A percentile compares a stretch with the other conserved stretches of the same genome.
These are phyloP conservation scores for Thielaviopsis punctulata DNA, from an alignment of 2,329 filamentous ascomycete genomes.

Conservation along the genomic window DNA sequence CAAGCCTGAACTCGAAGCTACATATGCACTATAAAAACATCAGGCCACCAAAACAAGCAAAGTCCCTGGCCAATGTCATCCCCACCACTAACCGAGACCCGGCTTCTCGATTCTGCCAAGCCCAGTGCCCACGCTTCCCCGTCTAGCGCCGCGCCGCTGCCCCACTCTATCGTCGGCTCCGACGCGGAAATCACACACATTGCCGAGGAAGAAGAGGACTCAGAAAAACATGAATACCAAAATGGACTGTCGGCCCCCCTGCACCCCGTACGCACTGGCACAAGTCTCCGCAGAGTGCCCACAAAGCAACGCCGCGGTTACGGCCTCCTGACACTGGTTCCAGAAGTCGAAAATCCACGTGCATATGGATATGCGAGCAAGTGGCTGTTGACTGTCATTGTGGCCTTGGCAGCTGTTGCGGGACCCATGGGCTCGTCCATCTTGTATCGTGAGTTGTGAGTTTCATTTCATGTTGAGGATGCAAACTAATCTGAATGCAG, in stretches of 20 bases:
- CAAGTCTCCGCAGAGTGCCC: conserved; percentile 3
- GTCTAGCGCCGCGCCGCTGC: neutral
- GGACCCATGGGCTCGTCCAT: conserved; percentile 75
- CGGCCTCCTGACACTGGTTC: conserved; percentile 25
- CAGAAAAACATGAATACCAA: neutral
- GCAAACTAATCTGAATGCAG: conserved; percentile 30
- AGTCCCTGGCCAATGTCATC: too few relatives aligned
- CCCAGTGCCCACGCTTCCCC: neutral
- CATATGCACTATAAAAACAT: too few relatives aligned
- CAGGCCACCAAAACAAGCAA: too few relatives aligned
- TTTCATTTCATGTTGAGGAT: neutral
- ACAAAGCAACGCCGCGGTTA: conserved; percentile 4
- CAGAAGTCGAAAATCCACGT: conserved; percentile 62
- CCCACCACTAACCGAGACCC: too few relatives aligned
- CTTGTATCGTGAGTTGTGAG: conserved; percentile 49
- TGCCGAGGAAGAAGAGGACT: neutral
- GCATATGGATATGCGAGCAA: conserved; percentile 59
- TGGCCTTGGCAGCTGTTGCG: conserved; percentile 59
- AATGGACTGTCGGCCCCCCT: neutral
- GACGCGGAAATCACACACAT: neutral
- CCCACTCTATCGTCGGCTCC: neutral
- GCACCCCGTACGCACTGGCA: neutral
- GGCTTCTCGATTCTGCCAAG: neutral
- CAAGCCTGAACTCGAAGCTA: too few relatives aligned
- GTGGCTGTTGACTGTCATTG: conserved; percentile 67